Base-by-base conservation (phyloP, 2,329 filamentous ascomycete species). In the Arthrobotrys sinensis region DNA sequence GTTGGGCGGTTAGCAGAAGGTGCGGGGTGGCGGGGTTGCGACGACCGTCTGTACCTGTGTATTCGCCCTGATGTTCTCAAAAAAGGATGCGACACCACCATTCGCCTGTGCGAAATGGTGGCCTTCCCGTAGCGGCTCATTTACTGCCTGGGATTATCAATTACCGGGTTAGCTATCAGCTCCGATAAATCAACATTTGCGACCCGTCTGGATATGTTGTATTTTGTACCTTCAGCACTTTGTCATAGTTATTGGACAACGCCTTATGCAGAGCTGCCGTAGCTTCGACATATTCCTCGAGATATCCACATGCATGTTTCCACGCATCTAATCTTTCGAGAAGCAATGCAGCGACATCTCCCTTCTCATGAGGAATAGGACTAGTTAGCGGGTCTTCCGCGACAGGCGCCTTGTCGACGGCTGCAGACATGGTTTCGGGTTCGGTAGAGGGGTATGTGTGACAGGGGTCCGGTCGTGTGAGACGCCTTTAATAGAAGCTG, bases 171-270 rank as follows among this genome's bases (percentile, higher is more conserved):
- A 53, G 21, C 3, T 19, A 48, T 40, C 14, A 32, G n/a, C 28
- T 38, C 28, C 40, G 4, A 8, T n/a, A 28, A 2, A 12, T 52
- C 11, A 1, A 28, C 12, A 4, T 2, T 24, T 24, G 10, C 14
- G 16, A 50, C 3, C 6, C 11, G 46, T 14, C 34, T 19, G 7
- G 46, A 50, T 36, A 76, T 62, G 11, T 21, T 16, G 32, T 45
- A 28, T 55, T 14, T 80, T 83, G 28, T 68, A 90, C 91, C 90
- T 98, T 99, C 82, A 98, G 86, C 8, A 96, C 91, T 85, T 93
- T 95, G 86, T 98, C 94, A 83, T 97, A 97, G 85, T 98, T 95
- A 86, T 97, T 98, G 68, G 93, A 90, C 81, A 97, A 92, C 10
- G 89, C 88, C 83, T 91, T 91, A 83, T 97, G 91, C 75, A 93